Conservation (phyloP, 306 rosid species). For the Quillaja saponaria region DNA sequence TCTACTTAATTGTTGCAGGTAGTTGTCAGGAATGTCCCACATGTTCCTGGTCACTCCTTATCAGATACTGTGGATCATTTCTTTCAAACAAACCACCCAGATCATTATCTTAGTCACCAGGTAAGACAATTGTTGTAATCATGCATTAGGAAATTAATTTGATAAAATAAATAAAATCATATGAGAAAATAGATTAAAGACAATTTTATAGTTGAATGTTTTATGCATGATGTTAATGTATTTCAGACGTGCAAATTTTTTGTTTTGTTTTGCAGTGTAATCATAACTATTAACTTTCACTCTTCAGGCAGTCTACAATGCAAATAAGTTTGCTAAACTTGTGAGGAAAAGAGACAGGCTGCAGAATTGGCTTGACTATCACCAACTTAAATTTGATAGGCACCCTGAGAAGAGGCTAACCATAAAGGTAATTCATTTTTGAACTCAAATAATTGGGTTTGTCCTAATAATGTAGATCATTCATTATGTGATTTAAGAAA, state of each 20-base stretch:
- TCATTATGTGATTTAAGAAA: background rate
- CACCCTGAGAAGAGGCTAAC: conserved; percentile 74
- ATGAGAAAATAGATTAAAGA: conserved; percentile 15
- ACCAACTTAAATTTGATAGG: conserved; percentile 87
- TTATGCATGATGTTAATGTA: conserved; percentile 1
- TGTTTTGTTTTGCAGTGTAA: conserved; percentile 13
- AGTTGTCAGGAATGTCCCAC: conserved; percentile 76
- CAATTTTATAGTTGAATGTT: conserved; percentile 2
- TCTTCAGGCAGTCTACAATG: conserved; percentile 87
- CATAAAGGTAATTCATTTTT: conserved; percentile 48
- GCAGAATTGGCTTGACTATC: conserved; percentile 89
- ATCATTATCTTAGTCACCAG: conserved; percentile 92
- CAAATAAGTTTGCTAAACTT: conserved; percentile 76
- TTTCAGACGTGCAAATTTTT: background rate
- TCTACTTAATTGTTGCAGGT: conserved; percentile 60
- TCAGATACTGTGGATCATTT: conserved; percentile 70
- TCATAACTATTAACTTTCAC: conserved; percentile 20
- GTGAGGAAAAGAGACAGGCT: conserved; percentile 69
- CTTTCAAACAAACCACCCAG: conserved; percentile 79
- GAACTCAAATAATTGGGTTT: conserved; percentile 10
- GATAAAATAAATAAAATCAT: background rate
- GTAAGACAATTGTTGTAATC: conserved; percentile 37
- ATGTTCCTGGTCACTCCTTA: conserved; percentile 55
- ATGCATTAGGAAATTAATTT: conserved; percentile 11
- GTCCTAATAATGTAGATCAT: conserved; percentile 6